These are phyloP conservation scores for Leccinum solheimii DNA, from an alignment of 1,284 basidiomycete species.

Conservation along the genomic window DNA sequence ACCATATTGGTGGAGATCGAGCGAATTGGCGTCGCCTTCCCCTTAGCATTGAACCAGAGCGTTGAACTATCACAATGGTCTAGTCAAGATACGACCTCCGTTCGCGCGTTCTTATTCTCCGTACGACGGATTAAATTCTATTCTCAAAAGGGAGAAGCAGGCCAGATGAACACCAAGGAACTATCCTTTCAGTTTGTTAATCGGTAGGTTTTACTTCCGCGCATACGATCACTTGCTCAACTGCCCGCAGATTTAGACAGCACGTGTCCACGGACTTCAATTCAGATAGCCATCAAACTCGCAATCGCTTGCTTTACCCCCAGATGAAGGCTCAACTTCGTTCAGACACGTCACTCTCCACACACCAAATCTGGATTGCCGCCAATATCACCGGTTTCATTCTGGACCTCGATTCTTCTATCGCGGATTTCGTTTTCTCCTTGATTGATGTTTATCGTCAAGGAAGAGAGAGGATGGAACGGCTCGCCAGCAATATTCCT, in stretches of 20 bases:
- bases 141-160: constrained; percentile 75
- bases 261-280: constrained; percentile 67
- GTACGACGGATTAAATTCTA: constrained; percentile 73
- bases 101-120: constrained; percentile 83
- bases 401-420: constrained; percentile 79
- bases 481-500: constrained; percentile 53
- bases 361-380: constrained; percentile 62
- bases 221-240: constrained; percentile 12
- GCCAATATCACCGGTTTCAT: constrained; percentile 86
- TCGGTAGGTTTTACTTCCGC: constrained; percentile 45
- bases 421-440: constrained; percentile 78
- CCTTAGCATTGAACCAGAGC: constrained; percentile 59
- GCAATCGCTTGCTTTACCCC: constrained; percentile 79
- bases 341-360: constrained; percentile 50
- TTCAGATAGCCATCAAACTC: constrained; percentile 66
- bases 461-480: constrained; percentile 76
- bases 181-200: constrained; percentile 85
- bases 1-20: constrained; percentile 63
- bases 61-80: constrained; percentile 48
- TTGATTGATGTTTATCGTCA: constrained; percentile 83
- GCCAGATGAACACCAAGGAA: constrained; percentile 68
- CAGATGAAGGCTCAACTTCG: constrained; percentile 77
- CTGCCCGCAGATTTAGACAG: constrained; percentile 68
- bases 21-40: constrained; percentile 84
- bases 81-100: constrained; percentile 42